Evolutionary conservation across 2,329 filamentous ascomycete genomes (phyloP), one percentile per base, ranked within the genome.

Genomic region (Chaetothyriales sp.): DNA sequence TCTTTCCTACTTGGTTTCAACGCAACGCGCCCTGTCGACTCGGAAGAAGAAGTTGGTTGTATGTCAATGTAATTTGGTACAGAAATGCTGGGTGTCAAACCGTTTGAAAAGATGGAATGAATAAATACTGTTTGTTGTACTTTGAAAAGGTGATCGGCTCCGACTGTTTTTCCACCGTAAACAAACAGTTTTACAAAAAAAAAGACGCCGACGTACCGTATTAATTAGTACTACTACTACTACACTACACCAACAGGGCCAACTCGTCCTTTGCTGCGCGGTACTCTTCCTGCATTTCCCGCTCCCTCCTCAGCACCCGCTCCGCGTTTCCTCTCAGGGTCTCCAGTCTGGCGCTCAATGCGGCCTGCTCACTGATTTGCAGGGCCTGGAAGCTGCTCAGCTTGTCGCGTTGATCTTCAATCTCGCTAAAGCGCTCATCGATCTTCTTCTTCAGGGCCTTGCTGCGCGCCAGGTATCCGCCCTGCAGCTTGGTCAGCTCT

Each of bases 401-500:
- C 1, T 86, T 84, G 49, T 80, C 71, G 46, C 70, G 78, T 2
- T 85, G 84, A 68, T 85, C 84, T 51, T 83, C 79, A 12, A 95
- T 73, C 2, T 84, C 84, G 18, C 80, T 77, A 22, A 80, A 78
- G 1, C 87, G 86, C 57, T 88, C 84, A 18, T 69, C 67, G 55
- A 93, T 85, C 70, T 95, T 96, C 53, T 81, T 77, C 19, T 80
- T 78, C 22, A 98, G 75, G 59, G 79, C 81, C 66, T 88, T 88
- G 32, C 86, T 81, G 28, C 92, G 83, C 59, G 88, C 81, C 65
- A 89, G 82, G 68, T 98, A 98, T 12, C 92, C 92, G 20, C 89
- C 89, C 0, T 76, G 74, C n/a, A 98, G 77, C 68, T 92, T 95
- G 77, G 95, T 95, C 18, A 98, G 77, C 68, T 92, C 95, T 76